Conservation (phyloP, 1,284 basidiomycete species). For the Irpex sp. region DNA sequence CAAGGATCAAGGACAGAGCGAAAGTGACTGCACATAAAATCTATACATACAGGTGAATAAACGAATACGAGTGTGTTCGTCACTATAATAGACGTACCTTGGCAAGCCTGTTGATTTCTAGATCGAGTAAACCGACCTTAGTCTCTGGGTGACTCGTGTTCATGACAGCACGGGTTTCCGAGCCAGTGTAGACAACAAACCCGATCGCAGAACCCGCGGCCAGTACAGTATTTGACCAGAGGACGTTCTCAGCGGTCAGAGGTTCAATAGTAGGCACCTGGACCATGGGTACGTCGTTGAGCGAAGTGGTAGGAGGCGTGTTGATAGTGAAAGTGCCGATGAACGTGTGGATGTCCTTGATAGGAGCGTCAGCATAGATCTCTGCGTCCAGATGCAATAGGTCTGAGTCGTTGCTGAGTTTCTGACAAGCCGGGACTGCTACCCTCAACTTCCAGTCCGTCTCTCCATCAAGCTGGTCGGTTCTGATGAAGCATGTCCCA, state of each 20-base stretch:
- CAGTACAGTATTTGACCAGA: slow-evolving; percentile 98
- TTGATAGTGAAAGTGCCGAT: slow-evolving; percentile 89
- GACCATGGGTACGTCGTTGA: slow-evolving; percentile 54
- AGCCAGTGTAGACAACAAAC: slow-evolving; percentile 91
- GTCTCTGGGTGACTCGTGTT: slow-evolving; percentile 97
- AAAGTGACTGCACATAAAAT: slow-evolving; percentile 96
- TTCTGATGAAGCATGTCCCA: slow-evolving; percentile 96
- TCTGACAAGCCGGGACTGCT: slow-evolving; percentile 83
- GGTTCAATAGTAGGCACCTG: slow-evolving; percentile 68
- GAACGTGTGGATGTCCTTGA: slow-evolving; percentile 96
- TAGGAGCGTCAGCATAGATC: slow-evolving; percentile 91
- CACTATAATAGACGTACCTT: slow-evolving; percentile 57
- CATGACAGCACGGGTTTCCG: slow-evolving; percentile 97
- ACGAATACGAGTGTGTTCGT: not conserved
- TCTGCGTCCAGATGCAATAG: slow-evolving; percentile 77
- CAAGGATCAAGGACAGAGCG: slow-evolving; percentile 84
- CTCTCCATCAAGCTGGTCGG: slow-evolving; percentile 98
- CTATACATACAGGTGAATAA: slow-evolving; percentile 33
- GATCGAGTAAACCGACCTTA: slow-evolving; percentile 89
- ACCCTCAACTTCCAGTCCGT: slow-evolving; percentile 98
- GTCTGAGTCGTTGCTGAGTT: slow-evolving; percentile 61
- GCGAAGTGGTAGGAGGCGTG: slow-evolving; percentile 36
- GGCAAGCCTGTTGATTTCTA: slow-evolving; percentile 94
- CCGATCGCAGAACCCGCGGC: slow-evolving; percentile 94
- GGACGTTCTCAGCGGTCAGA: slow-evolving; percentile 87